Evolutionary conservation across 1,284 basidiomycete genomes (phyloP).

Genomic region (Grifola frondosa): DNA sequence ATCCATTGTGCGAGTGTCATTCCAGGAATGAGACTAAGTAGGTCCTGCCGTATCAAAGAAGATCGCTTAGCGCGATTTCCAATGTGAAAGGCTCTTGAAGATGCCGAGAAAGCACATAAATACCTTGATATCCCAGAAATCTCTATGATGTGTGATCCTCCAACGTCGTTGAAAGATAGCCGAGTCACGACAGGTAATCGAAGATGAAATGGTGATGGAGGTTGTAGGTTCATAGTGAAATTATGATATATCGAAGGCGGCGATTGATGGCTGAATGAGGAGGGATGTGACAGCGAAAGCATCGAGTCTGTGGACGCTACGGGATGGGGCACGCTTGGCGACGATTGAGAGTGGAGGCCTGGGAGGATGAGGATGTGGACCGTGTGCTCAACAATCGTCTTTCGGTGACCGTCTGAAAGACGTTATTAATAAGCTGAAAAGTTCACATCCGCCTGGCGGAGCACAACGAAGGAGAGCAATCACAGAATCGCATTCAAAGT

Average conservation of each 20-base stretch:
- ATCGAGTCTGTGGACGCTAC: slow-evolving; percentile 8
- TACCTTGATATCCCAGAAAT: slow-evolving; percentile 65
- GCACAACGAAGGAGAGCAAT: too few relatives aligned
- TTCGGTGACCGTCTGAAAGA: slow-evolving; percentile 62
- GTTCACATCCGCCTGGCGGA: too few relatives aligned
- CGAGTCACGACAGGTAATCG: slow-evolving; percentile 66
- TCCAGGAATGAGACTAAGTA: slow-evolving; percentile 67
- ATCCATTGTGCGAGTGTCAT: slow-evolving; percentile 66
- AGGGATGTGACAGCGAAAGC: slow-evolving; percentile 16
- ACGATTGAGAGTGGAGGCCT: slow-evolving; percentile 30
- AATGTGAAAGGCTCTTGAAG: not conserved
- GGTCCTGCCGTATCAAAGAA: slow-evolving; percentile 42
- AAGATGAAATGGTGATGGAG: slow-evolving; percentile 68
- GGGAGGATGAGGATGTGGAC: slow-evolving; percentile 41
- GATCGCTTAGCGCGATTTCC: not conserved
- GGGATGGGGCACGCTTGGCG: not conserved
- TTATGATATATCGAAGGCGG: slow-evolving; percentile 12
- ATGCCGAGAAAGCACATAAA: not conserved
- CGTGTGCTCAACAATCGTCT: slow-evolving; percentile 67
- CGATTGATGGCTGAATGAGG: slow-evolving; percentile 28
- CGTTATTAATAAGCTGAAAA: too few relatives aligned
- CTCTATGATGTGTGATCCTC: slow-evolving; percentile 71
- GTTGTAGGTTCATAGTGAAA: slow-evolving; percentile 46
- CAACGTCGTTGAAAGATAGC: slow-evolving; percentile 73
- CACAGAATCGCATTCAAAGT: too few relatives aligned